Percentiles rank a stretch among this genome's conserved stretches.
Evolutionary conservation across 1,284 basidiomycete species (phyloP).

Genomic region (Austroboletus rostrupii): DNA sequence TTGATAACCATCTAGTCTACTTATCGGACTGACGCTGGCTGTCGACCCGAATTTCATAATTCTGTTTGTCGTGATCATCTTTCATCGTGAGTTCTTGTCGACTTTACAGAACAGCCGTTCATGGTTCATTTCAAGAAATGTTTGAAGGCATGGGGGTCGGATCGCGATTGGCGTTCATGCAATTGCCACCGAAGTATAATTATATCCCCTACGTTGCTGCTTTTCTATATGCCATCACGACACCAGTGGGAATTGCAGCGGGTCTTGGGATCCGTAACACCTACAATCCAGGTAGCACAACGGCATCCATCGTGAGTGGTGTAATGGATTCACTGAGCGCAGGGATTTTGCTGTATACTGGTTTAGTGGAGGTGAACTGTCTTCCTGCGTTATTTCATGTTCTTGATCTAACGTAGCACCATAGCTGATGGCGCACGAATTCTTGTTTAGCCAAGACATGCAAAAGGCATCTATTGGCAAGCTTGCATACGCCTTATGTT

Average conservation of each 20-base stretch:
- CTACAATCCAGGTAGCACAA: conserved; percentile 78
- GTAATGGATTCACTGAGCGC: conserved; percentile 82
- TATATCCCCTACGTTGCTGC: conserved; percentile 68
- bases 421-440: conserved; percentile 87
- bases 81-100: conserved; percentile 63
- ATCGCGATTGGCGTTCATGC: conserved; percentile 74
- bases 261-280: conserved; percentile 80
- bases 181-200: conserved; percentile 54
- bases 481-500: conserved; percentile 65
- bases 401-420: conserved; percentile 1
- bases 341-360: conserved; percentile 90
- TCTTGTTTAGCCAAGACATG: conserved; percentile 85
- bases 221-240: conserved; percentile 72
- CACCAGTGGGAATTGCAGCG: conserved; percentile 78
- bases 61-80: conserved; percentile 88
- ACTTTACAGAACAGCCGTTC: conserved; percentile 1
- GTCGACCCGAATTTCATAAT: conserved; percentile 78
- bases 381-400: background rate
- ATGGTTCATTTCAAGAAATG: conserved; percentile 50
- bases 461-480: conserved; percentile 60
- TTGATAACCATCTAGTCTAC: conserved; percentile 43
- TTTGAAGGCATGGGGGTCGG: conserved; percentile 92
- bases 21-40: conserved; percentile 93
- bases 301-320: conserved; percentile 78
- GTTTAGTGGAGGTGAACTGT: conserved; percentile 71